Percentiles rank a stretch among this genome's conserved stretches.
phyloP scores from a whole-genome alignment of 2,329 filamentous ascomycete species.

The Aspergillus felis region DNA sequence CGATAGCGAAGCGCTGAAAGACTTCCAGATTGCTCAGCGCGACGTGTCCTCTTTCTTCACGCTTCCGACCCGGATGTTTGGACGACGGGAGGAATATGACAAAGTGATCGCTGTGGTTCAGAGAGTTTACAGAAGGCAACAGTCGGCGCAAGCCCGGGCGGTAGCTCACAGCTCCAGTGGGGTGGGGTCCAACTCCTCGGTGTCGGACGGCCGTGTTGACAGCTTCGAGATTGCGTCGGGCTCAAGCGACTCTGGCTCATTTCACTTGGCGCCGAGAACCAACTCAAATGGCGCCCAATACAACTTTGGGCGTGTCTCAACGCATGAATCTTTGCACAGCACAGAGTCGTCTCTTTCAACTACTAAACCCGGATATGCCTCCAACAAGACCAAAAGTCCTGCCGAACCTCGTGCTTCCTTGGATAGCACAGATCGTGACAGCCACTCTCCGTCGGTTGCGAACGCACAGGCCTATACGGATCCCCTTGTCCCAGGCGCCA shows the following conservation, averaged over 20 bases:
- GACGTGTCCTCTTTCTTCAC: constrained; percentile 93
- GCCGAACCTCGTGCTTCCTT: constrained; percentile 34
- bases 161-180: constrained; percentile 35
- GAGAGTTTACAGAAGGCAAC: constrained; percentile 65
- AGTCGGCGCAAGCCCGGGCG: constrained; percentile 30
- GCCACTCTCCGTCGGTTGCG: constrained; percentile 28
- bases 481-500: constrained; percentile 26
- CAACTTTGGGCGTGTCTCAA: constrained; percentile 26
- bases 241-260: constrained; percentile 53
- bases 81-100: constrained; percentile 67
- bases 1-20: constrained; percentile 64
- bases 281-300: constrained; percentile 33
- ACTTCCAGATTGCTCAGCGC: constrained; percentile 73
- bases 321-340: constrained; percentile 34
- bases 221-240: constrained; percentile 48
- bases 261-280: constrained; percentile 35
- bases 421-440: constrained; percentile 38
- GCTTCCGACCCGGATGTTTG: constrained; percentile 76
- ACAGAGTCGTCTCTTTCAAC: constrained; percentile 33
- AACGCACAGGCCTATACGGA: constrained; percentile 31
- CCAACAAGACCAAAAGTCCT: constrained; percentile 33
- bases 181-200: constrained; percentile 51
- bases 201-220: constrained; percentile 50
- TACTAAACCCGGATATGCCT: constrained; percentile 22
- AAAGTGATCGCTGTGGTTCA: constrained; percentile 72